Conservation (phyloP, 805 yeast species). For the Yarrowia sp. region DNA sequence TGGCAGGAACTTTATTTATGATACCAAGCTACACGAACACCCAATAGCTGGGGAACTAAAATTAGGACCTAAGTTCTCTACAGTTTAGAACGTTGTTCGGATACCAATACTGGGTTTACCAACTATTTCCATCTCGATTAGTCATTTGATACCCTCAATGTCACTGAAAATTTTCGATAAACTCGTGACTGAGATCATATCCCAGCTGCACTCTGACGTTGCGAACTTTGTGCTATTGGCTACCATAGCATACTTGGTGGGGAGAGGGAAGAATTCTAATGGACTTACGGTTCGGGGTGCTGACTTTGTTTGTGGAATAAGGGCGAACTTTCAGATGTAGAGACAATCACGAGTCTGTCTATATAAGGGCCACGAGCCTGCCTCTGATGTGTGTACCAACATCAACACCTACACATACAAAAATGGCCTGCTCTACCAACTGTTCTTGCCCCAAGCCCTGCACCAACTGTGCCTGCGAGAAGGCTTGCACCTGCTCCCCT, state of each 20-base stretch:
- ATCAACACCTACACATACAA: background rate
- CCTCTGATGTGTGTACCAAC: background rate
- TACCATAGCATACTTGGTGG: background rate
- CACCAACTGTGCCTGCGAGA: conserved; percentile 36
- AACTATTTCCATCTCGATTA: too few relatives aligned
- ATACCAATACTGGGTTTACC: too few relatives aligned
- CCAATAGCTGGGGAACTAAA: background rate
- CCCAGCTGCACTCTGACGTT: conserved; percentile 17
- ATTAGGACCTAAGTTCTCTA: background rate
- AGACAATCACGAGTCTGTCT: too few relatives aligned
- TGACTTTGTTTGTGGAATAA: conserved; percentile 11
- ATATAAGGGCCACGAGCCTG: too few relatives aligned
- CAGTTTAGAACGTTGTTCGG: too few relatives aligned
- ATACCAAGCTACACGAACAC: background rate
- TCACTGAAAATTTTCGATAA: too few relatives aligned
- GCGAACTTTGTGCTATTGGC: conserved; percentile 28
- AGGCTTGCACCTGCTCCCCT: conserved; percentile 32
- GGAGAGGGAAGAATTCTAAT: background rate
- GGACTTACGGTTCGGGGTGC: conserved; percentile 3
- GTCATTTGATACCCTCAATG: too few relatives aligned
- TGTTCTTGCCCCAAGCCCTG: conserved; percentile 39
- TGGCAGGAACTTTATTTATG: background rate
- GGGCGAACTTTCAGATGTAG: background rate
- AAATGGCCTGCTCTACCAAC: conserved; percentile 40
- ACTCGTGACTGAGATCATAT: too few relatives aligned